Conservation (phyloP, 2,329 filamentous ascomycete species). For the Neofusicoccum sp. region DNA sequence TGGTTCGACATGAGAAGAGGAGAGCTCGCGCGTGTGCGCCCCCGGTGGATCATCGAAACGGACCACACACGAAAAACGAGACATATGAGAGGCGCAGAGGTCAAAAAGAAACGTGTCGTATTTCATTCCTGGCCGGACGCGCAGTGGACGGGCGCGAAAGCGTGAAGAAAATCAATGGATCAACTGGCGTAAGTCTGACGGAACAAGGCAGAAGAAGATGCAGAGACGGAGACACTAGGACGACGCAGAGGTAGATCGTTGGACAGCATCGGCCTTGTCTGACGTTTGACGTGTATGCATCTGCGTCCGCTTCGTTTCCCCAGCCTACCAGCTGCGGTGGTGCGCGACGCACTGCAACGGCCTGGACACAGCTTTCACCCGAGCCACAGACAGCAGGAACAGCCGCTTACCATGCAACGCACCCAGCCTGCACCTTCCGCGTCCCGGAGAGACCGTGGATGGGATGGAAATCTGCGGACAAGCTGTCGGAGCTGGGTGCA, state of each 20-base stretch:
- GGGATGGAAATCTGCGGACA: not conserved
- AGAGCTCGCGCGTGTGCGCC: not conserved
- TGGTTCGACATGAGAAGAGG: conserved; percentile 6
- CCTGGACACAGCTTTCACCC: not conserved
- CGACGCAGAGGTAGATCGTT: not conserved
- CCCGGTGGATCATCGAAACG: not conserved
- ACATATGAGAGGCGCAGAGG: not conserved
- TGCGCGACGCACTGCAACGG: not conserved
- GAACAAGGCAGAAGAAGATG: conserved; percentile 12
- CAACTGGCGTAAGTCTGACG: not conserved
- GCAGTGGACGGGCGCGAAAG: conserved; percentile 1
- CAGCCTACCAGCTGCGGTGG: not conserved
- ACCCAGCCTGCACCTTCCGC: not conserved
- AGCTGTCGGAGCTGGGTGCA: not conserved
- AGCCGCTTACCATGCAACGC: not conserved
- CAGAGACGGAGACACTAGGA: conserved; percentile 12
- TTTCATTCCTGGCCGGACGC: not conserved
- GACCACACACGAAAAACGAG: not conserved
- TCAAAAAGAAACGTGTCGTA: conserved; percentile 7
- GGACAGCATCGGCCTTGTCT: not conserved
- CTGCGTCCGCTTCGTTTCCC: not conserved
- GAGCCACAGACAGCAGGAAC: not conserved
- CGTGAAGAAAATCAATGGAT: conserved; percentile 1
- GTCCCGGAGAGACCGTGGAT: not conserved
- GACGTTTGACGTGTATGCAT: conserved; percentile 16